These are phyloP conservation scores for Cicer cuneatum DNA, from an alignment of 306 rosid genomes.

Conservation along the genomic window DNA sequence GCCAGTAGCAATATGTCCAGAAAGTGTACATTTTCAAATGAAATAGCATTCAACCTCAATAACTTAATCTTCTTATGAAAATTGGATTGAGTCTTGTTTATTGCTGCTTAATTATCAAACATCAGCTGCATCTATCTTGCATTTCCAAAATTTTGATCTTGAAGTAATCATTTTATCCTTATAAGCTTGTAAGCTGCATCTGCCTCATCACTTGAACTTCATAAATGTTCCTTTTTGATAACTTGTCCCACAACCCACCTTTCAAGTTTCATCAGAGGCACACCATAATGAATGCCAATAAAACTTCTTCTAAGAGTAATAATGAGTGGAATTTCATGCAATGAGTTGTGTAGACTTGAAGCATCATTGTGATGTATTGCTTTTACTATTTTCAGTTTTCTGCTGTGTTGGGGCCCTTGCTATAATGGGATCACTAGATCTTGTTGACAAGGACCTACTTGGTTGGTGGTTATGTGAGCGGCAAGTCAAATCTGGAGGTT, in stretches of 20 bases:
- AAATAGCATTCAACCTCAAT: not conserved
- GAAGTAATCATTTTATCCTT: not conserved
- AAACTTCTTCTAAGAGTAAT: not conserved
- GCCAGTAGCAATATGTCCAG: not conserved
- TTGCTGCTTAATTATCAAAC: not conserved
- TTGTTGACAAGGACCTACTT: conserved; percentile 80
- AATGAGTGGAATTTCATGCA: conserved; percentile 6
- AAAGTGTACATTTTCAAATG: not conserved
- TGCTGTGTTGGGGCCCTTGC: conserved; percentile 98
- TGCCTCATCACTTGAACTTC: conserved; percentile 10
- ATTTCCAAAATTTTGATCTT: not conserved
- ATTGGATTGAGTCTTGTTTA: not conserved
- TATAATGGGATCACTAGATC: conserved; percentile 79
- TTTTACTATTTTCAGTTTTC: conserved; percentile 66
- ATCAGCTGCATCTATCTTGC: conserved; percentile 9
- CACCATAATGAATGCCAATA: not conserved
- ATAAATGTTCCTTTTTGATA: not conserved
- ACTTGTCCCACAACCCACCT: not conserved
- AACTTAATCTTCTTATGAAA: not conserved
- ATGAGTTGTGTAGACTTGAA: conserved; percentile 29
- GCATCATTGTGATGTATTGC: not conserved
- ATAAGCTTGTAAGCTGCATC: conserved; percentile 12
- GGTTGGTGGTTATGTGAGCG: conserved; percentile 99
- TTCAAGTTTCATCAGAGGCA: not conserved
- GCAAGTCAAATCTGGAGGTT: conserved; percentile 90